Percentiles rank a stretch among this genome's conserved stretches.
phyloP scores from a whole-genome alignment of 139 green algal species.

The Nannochloris sp. region DNA sequence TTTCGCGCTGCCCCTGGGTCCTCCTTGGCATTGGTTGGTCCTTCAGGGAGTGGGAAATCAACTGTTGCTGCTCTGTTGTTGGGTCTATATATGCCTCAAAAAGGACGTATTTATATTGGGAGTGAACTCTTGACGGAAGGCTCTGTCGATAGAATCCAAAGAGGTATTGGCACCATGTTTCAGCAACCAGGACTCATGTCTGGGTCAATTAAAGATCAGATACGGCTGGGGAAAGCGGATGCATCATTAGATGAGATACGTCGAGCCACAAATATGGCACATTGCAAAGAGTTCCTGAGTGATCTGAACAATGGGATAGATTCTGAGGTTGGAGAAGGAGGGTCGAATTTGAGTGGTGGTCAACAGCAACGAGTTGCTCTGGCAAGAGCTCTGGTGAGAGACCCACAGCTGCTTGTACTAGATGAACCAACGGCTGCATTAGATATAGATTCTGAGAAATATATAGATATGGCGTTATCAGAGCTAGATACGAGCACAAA shows the following conservation, averaged over 20 bases:
- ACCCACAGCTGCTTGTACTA: constrained; percentile 60
- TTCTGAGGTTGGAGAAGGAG: constrained; percentile 46
- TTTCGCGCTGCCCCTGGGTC: constrained; percentile 54
- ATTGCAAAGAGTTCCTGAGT: constrained; percentile 66
- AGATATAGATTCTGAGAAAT: constrained; percentile 56
- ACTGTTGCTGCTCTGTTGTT: constrained; percentile 69
- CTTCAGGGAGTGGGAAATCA: constrained; percentile 69
- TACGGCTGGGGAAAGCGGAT: constrained; percentile 44
- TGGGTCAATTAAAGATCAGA: constrained; percentile 77
- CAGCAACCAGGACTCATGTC: constrained; percentile 79
- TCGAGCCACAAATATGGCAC: constrained; percentile 31
- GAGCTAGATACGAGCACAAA: constrained; percentile 50
- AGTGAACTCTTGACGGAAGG: constrained; percentile 46
- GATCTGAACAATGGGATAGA: constrained; percentile 52
- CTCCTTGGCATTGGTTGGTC: constrained; percentile 70
- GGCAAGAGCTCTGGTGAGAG: constrained; percentile 66
- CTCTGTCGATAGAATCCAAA: constrained; percentile 52
- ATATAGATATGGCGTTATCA: constrained; percentile 40
- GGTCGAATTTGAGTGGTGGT: constrained; percentile 43
- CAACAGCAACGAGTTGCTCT: constrained; percentile 70
- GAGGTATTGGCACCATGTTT: constrained; percentile 57
- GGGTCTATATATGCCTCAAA: constrained; percentile 44
- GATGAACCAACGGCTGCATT: constrained; percentile 63
- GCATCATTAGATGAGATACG: constrained; percentile 21
- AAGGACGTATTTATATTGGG: constrained; percentile 58